Evolutionary conservation across 495 filamentous ascomycete species (phyloP).

Genomic region (Chaetomium fimeti): DNA sequence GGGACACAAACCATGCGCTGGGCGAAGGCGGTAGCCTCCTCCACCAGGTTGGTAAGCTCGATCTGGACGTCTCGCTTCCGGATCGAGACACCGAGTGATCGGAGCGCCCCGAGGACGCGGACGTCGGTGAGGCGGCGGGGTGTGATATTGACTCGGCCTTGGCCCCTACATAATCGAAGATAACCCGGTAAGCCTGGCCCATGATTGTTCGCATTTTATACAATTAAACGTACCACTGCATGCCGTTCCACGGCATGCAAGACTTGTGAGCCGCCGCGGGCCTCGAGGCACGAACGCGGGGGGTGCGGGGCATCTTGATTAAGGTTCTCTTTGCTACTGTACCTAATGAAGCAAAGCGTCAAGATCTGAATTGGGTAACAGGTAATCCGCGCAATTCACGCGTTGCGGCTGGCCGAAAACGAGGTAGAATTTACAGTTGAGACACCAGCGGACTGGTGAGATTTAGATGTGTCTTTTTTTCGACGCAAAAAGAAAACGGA

Average conservation of each 20-base stretch:
- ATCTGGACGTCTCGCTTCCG: constrained; percentile 10
- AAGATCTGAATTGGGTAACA: too few species aligned
- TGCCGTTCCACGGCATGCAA: not conserved
- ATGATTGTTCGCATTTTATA: too few species aligned
- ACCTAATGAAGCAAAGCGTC: too few species aligned
- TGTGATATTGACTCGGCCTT: not conserved
- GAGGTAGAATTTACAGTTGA: not conserved
- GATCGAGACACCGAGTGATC: constrained; percentile 6
- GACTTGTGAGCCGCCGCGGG: not conserved
- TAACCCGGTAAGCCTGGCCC: too few species aligned
- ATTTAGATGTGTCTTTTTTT: too few species aligned
- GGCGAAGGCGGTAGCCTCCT: constrained; percentile 3
- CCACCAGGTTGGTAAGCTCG: not conserved
- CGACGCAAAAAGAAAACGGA: not conserved
- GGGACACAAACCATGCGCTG: not conserved
- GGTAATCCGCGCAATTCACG: too few species aligned
- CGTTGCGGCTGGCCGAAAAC: not conserved
- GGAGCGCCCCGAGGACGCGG: not conserved
- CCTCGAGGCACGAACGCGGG: not conserved
- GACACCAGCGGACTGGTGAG: too few species aligned
- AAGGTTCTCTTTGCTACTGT: too few species aligned
- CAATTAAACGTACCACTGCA: not conserved
- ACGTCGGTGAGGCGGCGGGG: not conserved
- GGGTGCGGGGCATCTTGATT: not conserved
- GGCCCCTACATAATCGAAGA: not conserved